Evolutionary conservation across 495 filamentous ascomycete genomes (phyloP).

Genomic region (Sabuloglossum arenarium): DNA sequence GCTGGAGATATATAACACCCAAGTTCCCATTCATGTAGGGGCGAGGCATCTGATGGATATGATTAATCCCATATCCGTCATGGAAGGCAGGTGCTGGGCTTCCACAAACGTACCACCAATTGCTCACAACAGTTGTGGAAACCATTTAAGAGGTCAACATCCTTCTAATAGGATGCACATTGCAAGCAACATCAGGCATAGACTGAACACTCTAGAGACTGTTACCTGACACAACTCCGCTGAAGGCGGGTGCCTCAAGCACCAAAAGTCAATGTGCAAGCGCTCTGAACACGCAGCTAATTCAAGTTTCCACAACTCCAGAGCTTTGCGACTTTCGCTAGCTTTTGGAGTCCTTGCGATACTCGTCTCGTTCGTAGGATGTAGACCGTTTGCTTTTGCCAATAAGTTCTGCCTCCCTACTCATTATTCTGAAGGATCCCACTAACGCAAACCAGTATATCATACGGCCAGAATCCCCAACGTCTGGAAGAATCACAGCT

Average conservation of each 20-base stretch:
- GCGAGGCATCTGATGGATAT: too few species aligned
- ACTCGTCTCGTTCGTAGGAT: not conserved
- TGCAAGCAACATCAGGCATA: not conserved
- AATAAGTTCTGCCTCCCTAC: not conserved
- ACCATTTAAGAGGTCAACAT: not conserved
- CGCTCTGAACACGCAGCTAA: not conserved
- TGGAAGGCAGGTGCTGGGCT: too few species aligned
- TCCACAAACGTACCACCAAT: too few species aligned
- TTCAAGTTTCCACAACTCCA: not conserved
- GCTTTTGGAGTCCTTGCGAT: not conserved
- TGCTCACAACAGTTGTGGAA: too few species aligned
- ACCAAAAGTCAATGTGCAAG: not conserved
- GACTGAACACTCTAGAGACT: not conserved
- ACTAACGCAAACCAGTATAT: not conserved
- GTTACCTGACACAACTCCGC: not conserved
- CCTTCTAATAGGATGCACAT: not conserved
- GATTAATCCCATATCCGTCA: too few species aligned
- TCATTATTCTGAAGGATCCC: not conserved
- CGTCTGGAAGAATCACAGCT: not conserved
- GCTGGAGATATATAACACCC: too few species aligned
- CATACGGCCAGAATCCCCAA: not conserved
- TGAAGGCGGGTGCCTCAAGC: not conserved
- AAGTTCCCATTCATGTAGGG: too few species aligned
- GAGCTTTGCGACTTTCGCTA: not conserved
- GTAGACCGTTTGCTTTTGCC: not conserved